These are phyloP conservation scores for Letharia lupina DNA, from an alignment of 495 filamentous ascomycete genomes.

Conservation along the genomic window DNA sequence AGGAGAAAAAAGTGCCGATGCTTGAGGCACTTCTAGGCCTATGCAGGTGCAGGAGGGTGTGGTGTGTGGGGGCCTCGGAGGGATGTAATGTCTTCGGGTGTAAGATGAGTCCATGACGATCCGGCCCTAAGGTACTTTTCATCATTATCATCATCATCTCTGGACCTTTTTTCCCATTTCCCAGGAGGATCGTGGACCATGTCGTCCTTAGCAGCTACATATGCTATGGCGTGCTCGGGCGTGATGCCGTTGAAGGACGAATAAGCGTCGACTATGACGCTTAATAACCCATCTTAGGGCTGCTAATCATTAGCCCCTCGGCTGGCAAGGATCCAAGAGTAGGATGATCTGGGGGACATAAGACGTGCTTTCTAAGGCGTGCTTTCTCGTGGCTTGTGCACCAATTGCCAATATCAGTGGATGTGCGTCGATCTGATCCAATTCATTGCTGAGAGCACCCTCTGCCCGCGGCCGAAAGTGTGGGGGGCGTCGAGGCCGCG, in stretches of 20 bases:
- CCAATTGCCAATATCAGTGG: too few species aligned
- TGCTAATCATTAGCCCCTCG: too few species aligned
- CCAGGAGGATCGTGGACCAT: neutral
- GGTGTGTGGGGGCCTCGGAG: too few species aligned
- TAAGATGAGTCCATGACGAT: too few species aligned
- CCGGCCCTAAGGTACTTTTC: neutral
- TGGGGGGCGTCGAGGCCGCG: too few species aligned
- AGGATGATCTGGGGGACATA: too few species aligned
- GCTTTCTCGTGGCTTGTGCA: too few species aligned
- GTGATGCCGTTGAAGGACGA: neutral
- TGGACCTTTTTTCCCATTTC: neutral
- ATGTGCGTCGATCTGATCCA: too few species aligned
- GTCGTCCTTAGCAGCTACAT: neutral
- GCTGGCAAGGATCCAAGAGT: too few species aligned
- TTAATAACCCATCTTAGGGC: neutral
- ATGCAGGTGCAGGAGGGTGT: constrained; percentile 4
- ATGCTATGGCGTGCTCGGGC: constrained; percentile 15
- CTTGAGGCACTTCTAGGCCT: neutral
- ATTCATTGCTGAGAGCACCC: too few species aligned
- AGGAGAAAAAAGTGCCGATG: neutral
- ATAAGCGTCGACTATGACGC: neutral
- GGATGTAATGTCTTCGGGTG: neutral
- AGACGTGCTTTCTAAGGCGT: too few species aligned
- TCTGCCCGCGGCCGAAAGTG: too few species aligned
- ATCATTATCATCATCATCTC: neutral